These are phyloP conservation scores for Arachnopeziza araneosa DNA, from an alignment of 2,329 filamentous ascomycete genomes.

Conservation along the genomic window DNA sequence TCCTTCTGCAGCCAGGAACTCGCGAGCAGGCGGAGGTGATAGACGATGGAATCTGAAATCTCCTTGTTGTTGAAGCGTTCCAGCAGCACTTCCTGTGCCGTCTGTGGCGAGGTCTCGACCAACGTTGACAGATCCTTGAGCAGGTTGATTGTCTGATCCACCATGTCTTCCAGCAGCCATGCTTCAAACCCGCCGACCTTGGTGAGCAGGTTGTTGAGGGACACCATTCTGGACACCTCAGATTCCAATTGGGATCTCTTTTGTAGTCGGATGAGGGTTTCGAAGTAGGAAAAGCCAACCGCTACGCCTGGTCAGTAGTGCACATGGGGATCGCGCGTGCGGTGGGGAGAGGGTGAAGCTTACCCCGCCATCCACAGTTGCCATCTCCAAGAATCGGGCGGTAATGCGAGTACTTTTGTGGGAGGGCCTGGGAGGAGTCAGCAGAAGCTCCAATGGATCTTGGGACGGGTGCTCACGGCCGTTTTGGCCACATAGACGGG, in stretches of 20 bases:
- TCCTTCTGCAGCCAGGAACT: conserved; percentile 79
- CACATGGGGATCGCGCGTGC: neutral
- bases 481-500: conserved; percentile 83
- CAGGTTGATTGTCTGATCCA: conserved; percentile 65
- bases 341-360: conserved; percentile 32
- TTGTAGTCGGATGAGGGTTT: conserved; percentile 67
- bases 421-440: conserved; percentile 55
- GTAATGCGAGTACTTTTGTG: conserved; percentile 80
- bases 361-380: conserved; percentile 97
- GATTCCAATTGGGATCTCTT: conserved; percentile 59
- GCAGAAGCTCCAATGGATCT: conserved; percentile 3
- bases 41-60: conserved; percentile 71
- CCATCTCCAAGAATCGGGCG: conserved; percentile 87
- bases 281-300: conserved; percentile 89
- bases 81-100: conserved; percentile 49
- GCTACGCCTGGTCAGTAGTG: conserved; percentile 46
- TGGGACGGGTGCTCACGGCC: conserved; percentile 50
- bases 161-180: conserved; percentile 76
- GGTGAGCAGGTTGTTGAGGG: conserved; percentile 64
- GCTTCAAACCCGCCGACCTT: conserved; percentile 65
- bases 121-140: conserved; percentile 57
- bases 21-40: conserved; percentile 76
- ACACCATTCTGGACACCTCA: conserved; percentile 67
- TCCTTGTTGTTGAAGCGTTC: conserved; percentile 70
- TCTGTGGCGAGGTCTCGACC: conserved; percentile 38